phyloP scores from a whole-genome alignment of 2,329 filamentous ascomycete species.

The Apiospora sp. region DNA sequence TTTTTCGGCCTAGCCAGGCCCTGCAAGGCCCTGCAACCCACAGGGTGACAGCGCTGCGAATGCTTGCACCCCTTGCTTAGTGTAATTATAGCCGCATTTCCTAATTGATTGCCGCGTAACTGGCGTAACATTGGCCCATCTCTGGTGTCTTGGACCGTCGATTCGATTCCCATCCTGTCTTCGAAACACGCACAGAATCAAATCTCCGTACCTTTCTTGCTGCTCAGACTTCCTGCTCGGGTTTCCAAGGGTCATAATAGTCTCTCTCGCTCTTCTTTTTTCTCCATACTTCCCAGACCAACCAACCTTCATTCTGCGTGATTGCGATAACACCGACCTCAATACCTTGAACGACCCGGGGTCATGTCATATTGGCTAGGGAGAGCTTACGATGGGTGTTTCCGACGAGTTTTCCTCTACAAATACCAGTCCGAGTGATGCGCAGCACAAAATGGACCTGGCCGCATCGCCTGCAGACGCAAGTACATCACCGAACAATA shows the following conservation, averaged over 20 bases:
- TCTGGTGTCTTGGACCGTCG: constrained; percentile 19
- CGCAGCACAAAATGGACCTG: constrained; percentile 2
- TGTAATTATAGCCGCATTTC: constrained; percentile 18
- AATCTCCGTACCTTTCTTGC: background rate
- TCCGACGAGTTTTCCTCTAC: constrained; percentile 16
- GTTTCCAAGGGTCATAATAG: background rate
- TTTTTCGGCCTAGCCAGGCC: background rate
- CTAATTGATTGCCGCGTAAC: constrained; percentile 19
- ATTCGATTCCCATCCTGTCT: constrained; percentile 17
- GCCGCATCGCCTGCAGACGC: background rate
- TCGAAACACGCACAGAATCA: constrained; percentile 24
- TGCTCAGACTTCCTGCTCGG: background rate
- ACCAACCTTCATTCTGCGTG: background rate
- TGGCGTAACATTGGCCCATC: constrained; percentile 20
- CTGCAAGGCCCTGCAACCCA: background rate
- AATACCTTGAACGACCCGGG: constrained; percentile 1
- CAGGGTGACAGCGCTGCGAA: constrained; percentile 1
- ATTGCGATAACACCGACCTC: background rate
- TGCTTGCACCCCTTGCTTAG: constrained; percentile 12
- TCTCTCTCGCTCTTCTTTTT: constrained; percentile 9
- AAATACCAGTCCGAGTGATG: background rate
- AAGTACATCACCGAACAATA: background rate
- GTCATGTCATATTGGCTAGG: constrained; percentile 16
- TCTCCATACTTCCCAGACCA: background rate
- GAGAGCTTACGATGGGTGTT: constrained; percentile 12